These are phyloP conservation scores for Allium fistulosum DNA, from an alignment of 106 monocot genomes.

Conservation along the genomic window DNA sequence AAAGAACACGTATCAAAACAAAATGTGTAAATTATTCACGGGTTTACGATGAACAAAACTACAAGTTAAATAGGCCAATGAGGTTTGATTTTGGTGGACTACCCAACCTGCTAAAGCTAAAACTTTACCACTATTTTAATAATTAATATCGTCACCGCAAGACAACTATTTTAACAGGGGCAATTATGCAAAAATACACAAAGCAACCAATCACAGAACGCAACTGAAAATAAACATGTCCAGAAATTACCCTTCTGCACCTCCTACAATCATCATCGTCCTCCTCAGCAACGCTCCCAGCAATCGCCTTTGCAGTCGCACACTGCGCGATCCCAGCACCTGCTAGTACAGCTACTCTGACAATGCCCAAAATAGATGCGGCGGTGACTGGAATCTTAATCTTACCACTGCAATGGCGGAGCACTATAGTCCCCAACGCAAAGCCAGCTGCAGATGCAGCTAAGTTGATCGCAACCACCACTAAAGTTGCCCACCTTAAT, in stretches of 20 bases:
- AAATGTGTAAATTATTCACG: too few species aligned
- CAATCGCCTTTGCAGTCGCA: slow-evolving; percentile 16
- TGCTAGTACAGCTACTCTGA: slow-evolving; percentile 10
- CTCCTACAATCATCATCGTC: slow-evolving; percentile 21
- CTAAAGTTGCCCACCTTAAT: neutral
- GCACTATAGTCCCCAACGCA: neutral
- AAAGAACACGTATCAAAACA: too few species aligned
- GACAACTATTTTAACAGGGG: neutral
- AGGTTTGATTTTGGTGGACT: neutral
- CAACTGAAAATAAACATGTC: neutral
- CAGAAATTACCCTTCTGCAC: slow-evolving; percentile 18
- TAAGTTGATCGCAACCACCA: slow-evolving; percentile 8
- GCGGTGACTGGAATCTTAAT: slow-evolving; percentile 9
- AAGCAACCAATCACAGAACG: neutral
- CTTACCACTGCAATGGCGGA: slow-evolving; percentile 5
- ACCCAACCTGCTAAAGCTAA: neutral
- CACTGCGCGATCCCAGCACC: slow-evolving; percentile 34
- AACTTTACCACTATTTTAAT: neutral
- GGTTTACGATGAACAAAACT: too few species aligned
- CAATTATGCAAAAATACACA: neutral
- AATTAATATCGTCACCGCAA: neutral
- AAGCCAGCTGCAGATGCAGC: slow-evolving; percentile 9
- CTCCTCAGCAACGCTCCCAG: slow-evolving; percentile 3
- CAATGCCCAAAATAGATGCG: slow-evolving; percentile 1
- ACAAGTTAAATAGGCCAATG: neutral